These are phyloP conservation scores for Ceratorhiza oryzae-sativae DNA, from an alignment of 1,284 basidiomycete genomes.

Conservation along the genomic window DNA sequence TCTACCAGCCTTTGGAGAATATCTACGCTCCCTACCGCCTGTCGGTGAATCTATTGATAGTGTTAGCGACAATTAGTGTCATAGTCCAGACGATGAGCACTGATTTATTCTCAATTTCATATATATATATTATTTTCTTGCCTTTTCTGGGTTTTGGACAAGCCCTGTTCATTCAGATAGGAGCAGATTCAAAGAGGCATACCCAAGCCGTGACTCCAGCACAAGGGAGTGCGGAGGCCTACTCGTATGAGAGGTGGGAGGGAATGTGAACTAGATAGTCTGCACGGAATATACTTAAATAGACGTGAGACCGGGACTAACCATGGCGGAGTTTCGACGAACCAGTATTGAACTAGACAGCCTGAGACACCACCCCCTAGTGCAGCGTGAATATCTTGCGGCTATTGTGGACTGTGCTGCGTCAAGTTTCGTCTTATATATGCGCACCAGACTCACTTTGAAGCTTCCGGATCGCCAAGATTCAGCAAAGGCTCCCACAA, in stretches of 20 bases:
- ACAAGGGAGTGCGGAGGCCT: conserved; percentile 51
- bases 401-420: neutral
- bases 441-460: conserved; percentile 44
- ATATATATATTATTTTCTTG: no score
- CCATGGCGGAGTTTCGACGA: conserved; percentile 49
- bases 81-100: no score
- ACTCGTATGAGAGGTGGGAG: conserved; percentile 41
- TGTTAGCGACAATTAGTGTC: neutral
- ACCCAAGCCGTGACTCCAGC: conserved; percentile 63
- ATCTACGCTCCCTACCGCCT: neutral
- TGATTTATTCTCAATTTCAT: conserved; percentile 15
- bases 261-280: conserved; percentile 1
- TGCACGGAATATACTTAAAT: conserved; percentile 46
- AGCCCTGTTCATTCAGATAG: conserved; percentile 59
- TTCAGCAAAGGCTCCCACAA: conserved; percentile 57
- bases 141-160: conserved; percentile 66
- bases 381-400: neutral
- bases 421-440: neutral
- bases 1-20: neutral
- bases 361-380: conserved; percentile 15
- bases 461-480: conserved; percentile 56
- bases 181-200: conserved; percentile 53
- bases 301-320: conserved; percentile 60
- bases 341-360: conserved; percentile 49
- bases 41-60: neutral